Percentiles rank a stretch among this genome's conserved stretches.
These are phyloP conservation scores for Penicillium flavigenum DNA, from an alignment of 495 filamentous ascomycete species.

Conservation along the genomic window DNA sequence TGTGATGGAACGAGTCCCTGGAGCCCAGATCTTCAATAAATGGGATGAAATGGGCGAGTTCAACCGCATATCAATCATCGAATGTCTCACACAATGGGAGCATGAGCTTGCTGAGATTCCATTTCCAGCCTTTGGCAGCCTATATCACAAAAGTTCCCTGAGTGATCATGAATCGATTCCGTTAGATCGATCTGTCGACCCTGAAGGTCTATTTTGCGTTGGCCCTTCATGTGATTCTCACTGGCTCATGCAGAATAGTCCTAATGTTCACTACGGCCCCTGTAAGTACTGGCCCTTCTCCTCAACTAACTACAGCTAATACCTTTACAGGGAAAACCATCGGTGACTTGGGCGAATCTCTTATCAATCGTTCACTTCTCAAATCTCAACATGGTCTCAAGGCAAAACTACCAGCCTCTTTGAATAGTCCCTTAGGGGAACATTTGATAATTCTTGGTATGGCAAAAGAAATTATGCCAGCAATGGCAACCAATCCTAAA, in stretches of 20 bases:
- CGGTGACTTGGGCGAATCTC: neutral
- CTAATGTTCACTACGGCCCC: neutral
- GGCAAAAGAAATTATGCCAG: neutral
- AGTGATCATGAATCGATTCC: neutral
- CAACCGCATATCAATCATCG: neutral
- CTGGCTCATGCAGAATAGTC: neutral
- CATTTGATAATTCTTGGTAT: neutral
- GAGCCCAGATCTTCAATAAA: conserved; percentile 26
- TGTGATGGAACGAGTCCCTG: conserved; percentile 32
- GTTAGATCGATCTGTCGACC: neutral
- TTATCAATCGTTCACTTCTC: neutral
- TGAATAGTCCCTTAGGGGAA: neutral
- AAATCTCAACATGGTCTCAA: neutral
- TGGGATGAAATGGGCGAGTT: conserved; percentile 6
- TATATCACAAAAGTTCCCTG: neutral
- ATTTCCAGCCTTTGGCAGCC: neutral
- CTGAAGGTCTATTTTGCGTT: neutral
- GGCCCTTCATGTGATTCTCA: neutral
- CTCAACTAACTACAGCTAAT: neutral
- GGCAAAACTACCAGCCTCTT: neutral
- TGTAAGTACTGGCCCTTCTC: neutral
- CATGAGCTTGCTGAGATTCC: neutral
- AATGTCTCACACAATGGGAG: conserved; percentile 1
- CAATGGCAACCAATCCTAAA: neutral
- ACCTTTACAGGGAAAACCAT: neutral